phyloP scores from a whole-genome alignment of 2,329 filamentous ascomycete species.

The Stylonectria norvegica region DNA sequence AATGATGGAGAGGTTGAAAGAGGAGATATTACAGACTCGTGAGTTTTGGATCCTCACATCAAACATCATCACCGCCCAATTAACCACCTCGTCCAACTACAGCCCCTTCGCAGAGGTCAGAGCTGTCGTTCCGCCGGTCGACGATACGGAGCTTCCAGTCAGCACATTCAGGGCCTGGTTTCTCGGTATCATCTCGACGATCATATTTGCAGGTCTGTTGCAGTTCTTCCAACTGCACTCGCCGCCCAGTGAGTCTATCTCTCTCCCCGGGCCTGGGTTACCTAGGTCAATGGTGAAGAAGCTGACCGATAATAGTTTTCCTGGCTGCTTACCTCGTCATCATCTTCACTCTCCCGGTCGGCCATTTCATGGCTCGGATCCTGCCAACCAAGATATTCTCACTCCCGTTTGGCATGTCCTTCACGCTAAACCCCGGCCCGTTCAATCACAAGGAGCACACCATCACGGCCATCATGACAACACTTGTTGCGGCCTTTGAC shows the following conservation, averaged over 20 bases:
- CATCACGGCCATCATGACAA: conserved; percentile 12
- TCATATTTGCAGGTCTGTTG: conserved; percentile 3
- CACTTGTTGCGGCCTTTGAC: conserved; percentile 3
- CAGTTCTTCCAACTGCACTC: conserved; percentile 9
- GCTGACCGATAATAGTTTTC: too few relatives aligned
- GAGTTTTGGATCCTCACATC: neutral
- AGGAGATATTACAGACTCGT: conserved; percentile 5
- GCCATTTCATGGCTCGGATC: conserved; percentile 4
- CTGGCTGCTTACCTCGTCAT: conserved; percentile 5
- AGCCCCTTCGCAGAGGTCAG: conserved; percentile 3
- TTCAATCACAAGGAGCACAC: conserved; percentile 15
- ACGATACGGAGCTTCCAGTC: conserved; percentile 3
- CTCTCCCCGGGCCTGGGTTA: too few relatives aligned
- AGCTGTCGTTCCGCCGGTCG: conserved; percentile 4
- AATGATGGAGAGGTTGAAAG: conserved; percentile 2
- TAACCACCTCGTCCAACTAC: too few relatives aligned
- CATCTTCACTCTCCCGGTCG: conserved; percentile 4
- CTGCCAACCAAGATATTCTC: neutral
- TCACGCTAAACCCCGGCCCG: conserved; percentile 8
- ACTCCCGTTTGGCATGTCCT: neutral
- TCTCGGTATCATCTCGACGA: conserved; percentile 3
- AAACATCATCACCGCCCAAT: neutral
- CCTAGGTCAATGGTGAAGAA: too few relatives aligned
- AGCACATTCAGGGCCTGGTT: conserved; percentile 6
- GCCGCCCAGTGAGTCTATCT: conserved; percentile 4